Conservation (phyloP, 176 grass and related monocot genomes). For the Oropetium thomaeum region DNA sequence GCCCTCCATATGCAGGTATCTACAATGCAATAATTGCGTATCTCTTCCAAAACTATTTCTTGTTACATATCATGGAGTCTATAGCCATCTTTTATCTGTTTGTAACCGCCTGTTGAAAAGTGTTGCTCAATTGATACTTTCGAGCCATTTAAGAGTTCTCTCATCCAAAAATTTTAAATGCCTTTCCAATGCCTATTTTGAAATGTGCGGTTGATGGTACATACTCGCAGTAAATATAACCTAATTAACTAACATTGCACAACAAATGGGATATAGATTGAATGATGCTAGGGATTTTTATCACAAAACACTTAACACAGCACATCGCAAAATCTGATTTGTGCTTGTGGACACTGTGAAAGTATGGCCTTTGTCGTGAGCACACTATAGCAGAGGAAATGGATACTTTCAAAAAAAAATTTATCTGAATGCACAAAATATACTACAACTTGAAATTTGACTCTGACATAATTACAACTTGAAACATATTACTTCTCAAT, state of each 20-base stretch:
- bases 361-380: too few species aligned
- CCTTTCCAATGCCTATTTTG: not conserved
- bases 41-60: not conserved
- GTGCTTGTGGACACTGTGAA: too few species aligned
- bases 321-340: too few species aligned
- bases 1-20: slow-evolving; percentile 71
- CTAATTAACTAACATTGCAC: not conserved
- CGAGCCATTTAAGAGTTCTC: not conserved
- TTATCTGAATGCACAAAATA: too few species aligned
- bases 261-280: not conserved
- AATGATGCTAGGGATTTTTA: not conserved
- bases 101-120: not conserved
- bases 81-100: not conserved
- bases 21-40: not conserved
- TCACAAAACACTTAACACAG: too few species aligned
- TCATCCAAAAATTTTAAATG: not conserved
- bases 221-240: not conserved
- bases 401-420: too few species aligned
- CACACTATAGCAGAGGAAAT: too few species aligned
- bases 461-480: too few species aligned
- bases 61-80: not conserved
- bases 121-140: not conserved
- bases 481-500: too few species aligned
- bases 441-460: too few species aligned
- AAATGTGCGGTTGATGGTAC: not conserved